Conservation (phyloP, 2,329 filamentous ascomycete genomes). For the Aspergillus niger region DNA sequence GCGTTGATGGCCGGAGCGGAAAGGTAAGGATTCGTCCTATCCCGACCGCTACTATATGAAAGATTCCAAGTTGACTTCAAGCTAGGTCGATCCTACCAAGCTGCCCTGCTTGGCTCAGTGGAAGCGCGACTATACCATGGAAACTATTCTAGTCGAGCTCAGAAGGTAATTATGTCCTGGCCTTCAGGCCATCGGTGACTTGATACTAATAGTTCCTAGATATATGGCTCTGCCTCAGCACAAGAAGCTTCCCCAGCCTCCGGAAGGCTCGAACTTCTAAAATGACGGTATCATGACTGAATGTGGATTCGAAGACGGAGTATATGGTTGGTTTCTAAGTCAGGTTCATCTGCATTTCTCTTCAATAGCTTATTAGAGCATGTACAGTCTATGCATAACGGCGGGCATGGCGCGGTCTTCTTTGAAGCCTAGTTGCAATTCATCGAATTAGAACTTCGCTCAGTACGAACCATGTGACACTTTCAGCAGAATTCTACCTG, state of each 20-base stretch:
- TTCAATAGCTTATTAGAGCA: constrained; percentile 32
- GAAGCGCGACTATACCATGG: constrained; percentile 93
- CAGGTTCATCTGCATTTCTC: constrained; percentile 27
- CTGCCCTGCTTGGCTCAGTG: constrained; percentile 84
- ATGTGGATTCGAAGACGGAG: constrained; percentile 30
- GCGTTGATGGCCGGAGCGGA: constrained; percentile 79
- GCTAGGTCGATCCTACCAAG: constrained; percentile 76
- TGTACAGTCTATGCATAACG: constrained; percentile 44
- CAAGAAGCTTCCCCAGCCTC: constrained; percentile 93
- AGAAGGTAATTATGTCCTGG: constrained; percentile 61
- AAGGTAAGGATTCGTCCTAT: constrained; percentile 52
- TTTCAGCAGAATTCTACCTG: neutral
- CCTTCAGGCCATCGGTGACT: constrained; percentile 25
- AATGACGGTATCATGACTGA: constrained; percentile 23
- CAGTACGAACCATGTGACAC: neutral
- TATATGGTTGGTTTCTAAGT: constrained; percentile 31
- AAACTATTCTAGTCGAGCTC: constrained; percentile 85
- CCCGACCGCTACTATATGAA: neutral
- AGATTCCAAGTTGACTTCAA: constrained; percentile 1
- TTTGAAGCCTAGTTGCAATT: constrained; percentile 26
- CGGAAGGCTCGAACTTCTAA: constrained; percentile 73
- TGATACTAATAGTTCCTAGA: constrained; percentile 52
- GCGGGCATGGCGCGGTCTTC: constrained; percentile 36
- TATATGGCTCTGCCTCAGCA: constrained; percentile 90
- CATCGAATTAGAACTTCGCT: constrained; percentile 8